A percentile compares a stretch with the other conserved stretches of the same genome.
These are phyloP conservation scores for Artemisia tridentata DNA, from an alignment of 129 eudicot genomes.

Conservation along the genomic window DNA sequence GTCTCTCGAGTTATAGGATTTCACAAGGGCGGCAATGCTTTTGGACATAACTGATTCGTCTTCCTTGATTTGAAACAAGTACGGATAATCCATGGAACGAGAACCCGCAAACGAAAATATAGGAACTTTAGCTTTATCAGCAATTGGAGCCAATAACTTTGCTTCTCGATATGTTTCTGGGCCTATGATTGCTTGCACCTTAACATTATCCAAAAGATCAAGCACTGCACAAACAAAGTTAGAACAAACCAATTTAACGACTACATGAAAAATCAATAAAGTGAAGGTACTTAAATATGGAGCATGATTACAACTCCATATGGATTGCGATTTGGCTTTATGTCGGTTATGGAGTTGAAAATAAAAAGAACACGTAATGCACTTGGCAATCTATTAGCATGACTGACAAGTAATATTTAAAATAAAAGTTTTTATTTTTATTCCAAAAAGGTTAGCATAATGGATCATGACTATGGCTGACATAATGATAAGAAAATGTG, in stretches of 20 bases:
- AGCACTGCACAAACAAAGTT: slow-evolving; percentile 22
- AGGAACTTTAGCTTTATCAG: slow-evolving; percentile 38
- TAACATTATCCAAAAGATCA: slow-evolving; percentile 37
- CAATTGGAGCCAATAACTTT: slow-evolving; percentile 28
- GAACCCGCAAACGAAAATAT: slow-evolving; percentile 28
- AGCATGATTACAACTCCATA: neutral
- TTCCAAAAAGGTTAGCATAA: neutral
- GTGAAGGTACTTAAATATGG: neutral
- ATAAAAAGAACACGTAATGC: neutral
- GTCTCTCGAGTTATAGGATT: slow-evolving; percentile 32
- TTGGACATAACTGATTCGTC: slow-evolving; percentile 30
- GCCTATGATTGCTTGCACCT: slow-evolving; percentile 41
- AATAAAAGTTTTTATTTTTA: neutral
- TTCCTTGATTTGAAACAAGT: slow-evolving; percentile 32
- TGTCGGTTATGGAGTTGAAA: neutral
- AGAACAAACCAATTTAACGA: neutral
- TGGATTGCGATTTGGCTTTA: neutral
- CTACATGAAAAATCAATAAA: neutral
- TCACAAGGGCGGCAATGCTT: slow-evolving; percentile 33
- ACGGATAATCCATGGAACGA: slow-evolving; percentile 27
- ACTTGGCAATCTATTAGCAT: neutral
- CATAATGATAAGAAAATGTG: neutral
- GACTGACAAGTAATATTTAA: slow-evolving; percentile 5
- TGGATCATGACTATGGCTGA: neutral
- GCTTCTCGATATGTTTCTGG: slow-evolving; percentile 28